Evolutionary conservation across 345 rosid genomes (phyloP).

Genomic region (Salix exigua): DNA sequence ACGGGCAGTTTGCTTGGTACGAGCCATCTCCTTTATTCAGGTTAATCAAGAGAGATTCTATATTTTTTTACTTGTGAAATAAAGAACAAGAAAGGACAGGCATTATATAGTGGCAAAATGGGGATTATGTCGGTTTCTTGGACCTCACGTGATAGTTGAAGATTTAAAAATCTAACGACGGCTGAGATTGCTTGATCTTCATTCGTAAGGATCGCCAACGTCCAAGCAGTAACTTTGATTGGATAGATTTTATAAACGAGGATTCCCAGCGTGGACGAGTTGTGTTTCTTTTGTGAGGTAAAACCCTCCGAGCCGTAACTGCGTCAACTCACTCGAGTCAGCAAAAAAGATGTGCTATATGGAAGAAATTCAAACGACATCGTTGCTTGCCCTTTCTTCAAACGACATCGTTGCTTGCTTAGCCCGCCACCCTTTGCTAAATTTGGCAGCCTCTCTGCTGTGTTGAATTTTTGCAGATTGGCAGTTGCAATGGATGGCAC

Average conservation of each 20-base stretch:
- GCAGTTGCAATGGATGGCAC: conserved; percentile 18
- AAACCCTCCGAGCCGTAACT: background rate
- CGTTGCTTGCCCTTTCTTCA: background rate
- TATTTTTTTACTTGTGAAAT: background rate
- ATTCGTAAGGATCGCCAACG: background rate
- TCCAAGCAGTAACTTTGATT: background rate
- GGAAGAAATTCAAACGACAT: background rate
- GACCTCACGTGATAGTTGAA: too few relatives aligned
- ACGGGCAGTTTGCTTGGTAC: conserved; percentile 60
- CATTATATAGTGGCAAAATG: background rate
- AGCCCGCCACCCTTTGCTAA: background rate
- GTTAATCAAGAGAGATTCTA: background rate
- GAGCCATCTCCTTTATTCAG: conserved; percentile 30
- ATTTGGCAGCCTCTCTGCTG: background rate
- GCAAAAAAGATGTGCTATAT: background rate
- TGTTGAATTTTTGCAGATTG: background rate
- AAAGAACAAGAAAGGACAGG: background rate
- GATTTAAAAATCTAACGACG: background rate
- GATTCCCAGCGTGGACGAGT: conserved; percentile 13
- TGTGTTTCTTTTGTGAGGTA: conserved; percentile 3
- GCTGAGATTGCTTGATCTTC: background rate
- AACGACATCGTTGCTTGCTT: background rate
- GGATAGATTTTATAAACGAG: background rate
- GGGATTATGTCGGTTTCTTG: background rate
- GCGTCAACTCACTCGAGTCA: background rate